Conservation (phyloP, 23 red algal genomes). For the Gracilaria domingensis region DNA sequence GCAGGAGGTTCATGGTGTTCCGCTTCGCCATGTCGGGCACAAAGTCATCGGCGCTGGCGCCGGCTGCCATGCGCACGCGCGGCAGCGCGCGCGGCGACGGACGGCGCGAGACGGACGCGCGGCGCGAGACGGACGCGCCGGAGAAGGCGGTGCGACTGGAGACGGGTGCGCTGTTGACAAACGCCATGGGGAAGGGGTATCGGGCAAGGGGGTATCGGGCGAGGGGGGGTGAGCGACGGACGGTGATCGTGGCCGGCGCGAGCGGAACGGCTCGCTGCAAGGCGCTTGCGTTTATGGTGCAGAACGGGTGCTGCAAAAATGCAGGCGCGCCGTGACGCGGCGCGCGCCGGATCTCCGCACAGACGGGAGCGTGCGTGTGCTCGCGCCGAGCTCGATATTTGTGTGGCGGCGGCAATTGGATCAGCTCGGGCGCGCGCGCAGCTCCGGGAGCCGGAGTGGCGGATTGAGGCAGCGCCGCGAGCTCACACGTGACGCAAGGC, state of each 20-base stretch:
- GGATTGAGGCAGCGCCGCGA: not conserved
- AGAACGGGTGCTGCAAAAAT: not conserved
- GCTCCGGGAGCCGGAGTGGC: no score
- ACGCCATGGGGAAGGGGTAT: slow-evolving; percentile 77
- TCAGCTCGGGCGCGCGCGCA: not conserved
- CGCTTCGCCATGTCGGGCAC: slow-evolving; percentile 98
- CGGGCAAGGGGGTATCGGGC: no score
- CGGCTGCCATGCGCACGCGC: slow-evolving; percentile 70
- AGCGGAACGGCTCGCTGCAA: no score
- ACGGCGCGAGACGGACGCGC: slow-evolving; percentile 2
- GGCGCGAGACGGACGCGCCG: slow-evolving; percentile 30
- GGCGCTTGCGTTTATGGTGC: not conserved
- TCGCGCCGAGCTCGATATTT: not conserved
- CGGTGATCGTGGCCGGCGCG: no score
- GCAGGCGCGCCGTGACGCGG: not conserved
- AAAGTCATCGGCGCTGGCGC: slow-evolving; percentile 67
- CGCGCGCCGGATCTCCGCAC: not conserved
- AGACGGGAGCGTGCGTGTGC: not conserved
- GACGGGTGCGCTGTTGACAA: slow-evolving; percentile 55
- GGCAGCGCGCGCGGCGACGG: not conserved
- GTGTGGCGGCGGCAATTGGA: not conserved
- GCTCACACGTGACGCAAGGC: no score
- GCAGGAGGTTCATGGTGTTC: slow-evolving; percentile 87
- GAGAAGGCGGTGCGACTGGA: slow-evolving; percentile 32
- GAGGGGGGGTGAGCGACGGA: no score